Percentiles rank a stretch among this genome's conserved stretches.
Evolutionary conservation across 768 basidiomycete genomes (phyloP).

Genomic region (Tricholoma flavovirens): DNA sequence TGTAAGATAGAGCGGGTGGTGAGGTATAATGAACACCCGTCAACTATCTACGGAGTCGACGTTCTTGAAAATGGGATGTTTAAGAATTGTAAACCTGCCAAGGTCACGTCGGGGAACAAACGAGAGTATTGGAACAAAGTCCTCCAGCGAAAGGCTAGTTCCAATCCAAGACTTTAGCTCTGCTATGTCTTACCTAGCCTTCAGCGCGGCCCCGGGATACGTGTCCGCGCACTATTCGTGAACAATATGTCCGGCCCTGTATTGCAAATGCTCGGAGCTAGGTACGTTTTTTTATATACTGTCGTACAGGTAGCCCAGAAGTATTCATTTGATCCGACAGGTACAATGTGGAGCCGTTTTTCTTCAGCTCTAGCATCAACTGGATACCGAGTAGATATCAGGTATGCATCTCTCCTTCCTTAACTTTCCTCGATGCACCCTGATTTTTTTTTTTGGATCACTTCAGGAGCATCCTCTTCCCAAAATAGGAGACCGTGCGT

Average conservation of each 20-base stretch:
- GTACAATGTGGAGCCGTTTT: constrained; percentile 60
- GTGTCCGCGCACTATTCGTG: not conserved
- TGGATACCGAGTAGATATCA: constrained; percentile 66
- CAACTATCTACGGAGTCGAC: not conserved
- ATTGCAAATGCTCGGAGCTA: not conserved
- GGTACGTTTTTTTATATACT: not conserved
- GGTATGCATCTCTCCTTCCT: constrained; percentile 28
- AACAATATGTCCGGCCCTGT: not conserved
- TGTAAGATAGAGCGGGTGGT: not conserved
- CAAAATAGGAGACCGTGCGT: not conserved
- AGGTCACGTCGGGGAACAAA: not conserved
- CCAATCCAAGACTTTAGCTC: not conserved
- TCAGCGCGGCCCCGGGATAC: not conserved
- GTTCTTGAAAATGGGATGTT: not conserved
- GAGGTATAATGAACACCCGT: not conserved
- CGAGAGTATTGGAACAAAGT: not conserved
- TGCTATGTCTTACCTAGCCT: not conserved
- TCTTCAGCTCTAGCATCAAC: constrained; percentile 59
- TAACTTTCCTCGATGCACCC: not conserved
- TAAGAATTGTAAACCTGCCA: not conserved
- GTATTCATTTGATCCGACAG: constrained; percentile 18
- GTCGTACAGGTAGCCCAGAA: not conserved
- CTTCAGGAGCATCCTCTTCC: not conserved
- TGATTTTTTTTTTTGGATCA: not conserved
- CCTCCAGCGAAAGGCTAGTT: not conserved